A percentile compares a stretch with the other conserved stretches of the same genome.
phyloP scores from a whole-genome alignment of 495 filamentous ascomycete genomes.

The Evernia prunastri region DNA sequence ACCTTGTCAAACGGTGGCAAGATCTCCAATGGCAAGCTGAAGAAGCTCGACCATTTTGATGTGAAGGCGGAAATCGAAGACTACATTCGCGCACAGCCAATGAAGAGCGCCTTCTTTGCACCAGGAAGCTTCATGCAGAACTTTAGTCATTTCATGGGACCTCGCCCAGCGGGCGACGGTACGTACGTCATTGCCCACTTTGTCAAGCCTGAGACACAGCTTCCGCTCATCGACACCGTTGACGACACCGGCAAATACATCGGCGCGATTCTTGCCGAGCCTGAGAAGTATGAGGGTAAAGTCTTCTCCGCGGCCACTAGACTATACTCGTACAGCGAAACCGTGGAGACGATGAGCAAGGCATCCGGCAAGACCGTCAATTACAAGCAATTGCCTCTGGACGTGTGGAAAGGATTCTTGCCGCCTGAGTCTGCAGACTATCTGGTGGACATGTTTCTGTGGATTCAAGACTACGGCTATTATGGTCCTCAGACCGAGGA shows the following conservation, averaged over 20 bases:
- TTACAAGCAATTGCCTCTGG: constrained; percentile 39
- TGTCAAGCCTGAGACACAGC: constrained; percentile 28
- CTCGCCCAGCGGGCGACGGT: constrained; percentile 22
- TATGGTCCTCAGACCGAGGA: constrained; percentile 38
- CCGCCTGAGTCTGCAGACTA: constrained; percentile 26
- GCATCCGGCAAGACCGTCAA: constrained; percentile 41
- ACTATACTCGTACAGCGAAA: constrained; percentile 36
- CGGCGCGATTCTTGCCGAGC: constrained; percentile 45
- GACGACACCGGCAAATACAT: constrained; percentile 45
- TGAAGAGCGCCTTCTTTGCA: constrained; percentile 42
- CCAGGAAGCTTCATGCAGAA: constrained; percentile 48
- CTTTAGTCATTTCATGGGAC: constrained; percentile 25
- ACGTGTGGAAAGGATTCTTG: constrained; percentile 34
- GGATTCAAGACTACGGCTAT: constrained; percentile 40
- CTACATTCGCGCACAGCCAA: constrained; percentile 41
- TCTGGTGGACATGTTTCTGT: constrained; percentile 35
- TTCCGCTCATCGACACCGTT: constrained; percentile 42
- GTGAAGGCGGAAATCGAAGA: constrained; percentile 35
- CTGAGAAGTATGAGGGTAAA: constrained; percentile 45
- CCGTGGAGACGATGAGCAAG: constrained; percentile 35
- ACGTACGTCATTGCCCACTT: constrained; percentile 25
- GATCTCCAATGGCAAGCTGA: constrained; percentile 22
- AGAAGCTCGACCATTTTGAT: constrained; percentile 38
- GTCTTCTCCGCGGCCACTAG: constrained; percentile 37
- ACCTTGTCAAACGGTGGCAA: constrained; percentile 26